phyloP scores from a whole-genome alignment of 169 alveolate genomes.

The Besnoitia besnoiti region DNA sequence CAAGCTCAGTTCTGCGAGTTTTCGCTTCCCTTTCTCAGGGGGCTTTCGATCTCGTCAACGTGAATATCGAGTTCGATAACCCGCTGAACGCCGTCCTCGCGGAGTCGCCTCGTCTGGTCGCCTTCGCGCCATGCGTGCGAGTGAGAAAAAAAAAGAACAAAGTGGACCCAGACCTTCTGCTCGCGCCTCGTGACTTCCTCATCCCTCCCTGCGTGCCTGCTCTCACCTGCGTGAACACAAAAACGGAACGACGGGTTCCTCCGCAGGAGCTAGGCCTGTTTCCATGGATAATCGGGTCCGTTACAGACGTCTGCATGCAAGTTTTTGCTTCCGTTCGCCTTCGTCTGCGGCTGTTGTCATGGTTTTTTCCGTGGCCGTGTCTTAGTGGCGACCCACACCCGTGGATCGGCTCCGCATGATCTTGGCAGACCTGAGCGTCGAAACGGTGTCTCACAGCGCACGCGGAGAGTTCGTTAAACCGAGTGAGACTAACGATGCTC shows the following conservation, averaged over 20 bases:
- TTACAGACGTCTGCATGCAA: too few species aligned
- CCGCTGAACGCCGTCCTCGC: constrained; percentile 56
- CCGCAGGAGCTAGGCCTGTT: too few species aligned
- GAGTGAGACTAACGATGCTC: neutral
- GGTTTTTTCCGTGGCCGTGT: too few species aligned
- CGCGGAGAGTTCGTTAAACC: too few species aligned
- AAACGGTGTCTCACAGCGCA: neutral
- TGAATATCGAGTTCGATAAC: constrained; percentile 61
- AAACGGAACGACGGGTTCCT: too few species aligned
- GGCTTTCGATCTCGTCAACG: constrained; percentile 62
- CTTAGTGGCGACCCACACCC: too few species aligned
- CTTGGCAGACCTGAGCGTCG: neutral
- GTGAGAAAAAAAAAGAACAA: neutral
- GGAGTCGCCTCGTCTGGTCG: neutral
- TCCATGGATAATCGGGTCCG: too few species aligned
- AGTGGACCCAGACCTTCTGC: neutral
- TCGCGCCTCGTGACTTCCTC: neutral
- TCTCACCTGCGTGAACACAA: too few species aligned
- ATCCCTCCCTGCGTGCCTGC: too few species aligned
- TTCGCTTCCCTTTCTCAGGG: constrained; percentile 44
- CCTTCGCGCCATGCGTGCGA: neutral
- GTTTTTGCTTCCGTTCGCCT: too few species aligned
- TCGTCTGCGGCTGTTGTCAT: too few species aligned
- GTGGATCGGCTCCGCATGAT: too few species aligned
- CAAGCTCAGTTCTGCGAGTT: neutral